Evolutionary conservation across 177 flowering plant species (phyloP), one percentile per base, ranked within the genome.

Genomic region (Vitis hybrid): DNA sequence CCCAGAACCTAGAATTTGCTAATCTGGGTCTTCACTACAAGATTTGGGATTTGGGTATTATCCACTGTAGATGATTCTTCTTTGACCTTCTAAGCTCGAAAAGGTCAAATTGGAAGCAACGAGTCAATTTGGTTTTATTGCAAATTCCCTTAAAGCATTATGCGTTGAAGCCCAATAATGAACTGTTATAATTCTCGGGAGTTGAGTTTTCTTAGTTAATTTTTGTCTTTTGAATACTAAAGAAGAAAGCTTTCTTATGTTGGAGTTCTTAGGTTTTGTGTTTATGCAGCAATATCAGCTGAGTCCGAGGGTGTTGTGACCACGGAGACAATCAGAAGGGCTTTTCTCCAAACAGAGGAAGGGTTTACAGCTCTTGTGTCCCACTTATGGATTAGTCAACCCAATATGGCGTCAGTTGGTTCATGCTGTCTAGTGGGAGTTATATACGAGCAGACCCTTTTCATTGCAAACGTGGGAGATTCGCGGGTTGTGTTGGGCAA

Each of bases 361-460:
- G 92, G 89, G 57, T 92, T 88, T 72, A 83, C 84, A 49, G 72
- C 85, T 53, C 75, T 79, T 62, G 97, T 92, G 48, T 75, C 88
- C 33, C 73, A 86, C 62, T 61, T 68, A 68, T 90, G 92, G 93
- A 73, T 67, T 51, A 75, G 77, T 62, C 75, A 52, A 49, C 93
- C 97, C 5, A 53, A 84, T 3, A 67, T 90, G 2, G 90, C 92
- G 19, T 75, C 97, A 13, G 84, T 80, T 55, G 95, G 97, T 1
- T 65, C 97, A 2, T 92, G 97, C 77, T 92, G 97, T 78, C 86
- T 92, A 3, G 93, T 90, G 74, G 97, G 97, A 65, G 85, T 89
- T 15, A 81, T 92, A 51, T 76, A 9, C 71, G 87, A 82, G 70
- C 80, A 72, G 66, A 90, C 93, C 8, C 85, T 92, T 13, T 86